Percentiles rank a stretch among this genome's conserved stretches.
phyloP scores from a whole-genome alignment of 2,329 filamentous ascomycete genomes.

The Exserohilum turcica region DNA sequence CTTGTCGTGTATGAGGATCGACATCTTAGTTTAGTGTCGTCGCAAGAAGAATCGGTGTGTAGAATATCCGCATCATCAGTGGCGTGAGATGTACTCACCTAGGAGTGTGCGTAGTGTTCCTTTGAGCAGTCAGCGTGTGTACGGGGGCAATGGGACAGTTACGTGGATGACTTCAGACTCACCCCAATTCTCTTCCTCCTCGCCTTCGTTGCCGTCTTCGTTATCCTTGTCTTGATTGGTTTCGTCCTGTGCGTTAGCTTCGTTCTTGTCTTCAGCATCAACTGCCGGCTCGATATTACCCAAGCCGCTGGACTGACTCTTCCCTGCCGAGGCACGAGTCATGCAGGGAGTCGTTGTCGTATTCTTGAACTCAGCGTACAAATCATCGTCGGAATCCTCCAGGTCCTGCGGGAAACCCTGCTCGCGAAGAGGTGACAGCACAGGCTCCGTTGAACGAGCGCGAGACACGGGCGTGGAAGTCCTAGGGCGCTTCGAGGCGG shows the following conservation, averaged over 20 bases:
- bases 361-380: slow-evolving; percentile 8
- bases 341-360: background rate
- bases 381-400: slow-evolving; percentile 14
- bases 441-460: background rate
- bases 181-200: background rate
- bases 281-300: slow-evolving; percentile 1
- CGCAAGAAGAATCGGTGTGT: too few relatives aligned
- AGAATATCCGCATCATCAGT: too few relatives aligned
- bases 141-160: too few relatives aligned
- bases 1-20: too few relatives aligned
- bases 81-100: too few relatives aligned
- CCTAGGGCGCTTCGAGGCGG: too few relatives aligned
- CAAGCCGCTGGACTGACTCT: background rate
- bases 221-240: too few relatives aligned
- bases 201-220: background rate
- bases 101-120: too few relatives aligned
- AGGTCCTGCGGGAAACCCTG: background rate
- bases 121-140: too few relatives aligned
- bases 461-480: background rate
- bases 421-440: background rate
- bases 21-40: too few relatives aligned
- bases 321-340: slow-evolving; percentile 9
- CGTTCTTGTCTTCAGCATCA: slow-evolving; percentile 1
- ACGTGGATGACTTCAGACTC: too few relatives aligned
- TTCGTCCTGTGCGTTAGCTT: background rate